These are phyloP conservation scores for Cryptococcus deneoformans DNA, from an alignment of 1,284 basidiomycete species.

Conservation along the genomic window DNA sequence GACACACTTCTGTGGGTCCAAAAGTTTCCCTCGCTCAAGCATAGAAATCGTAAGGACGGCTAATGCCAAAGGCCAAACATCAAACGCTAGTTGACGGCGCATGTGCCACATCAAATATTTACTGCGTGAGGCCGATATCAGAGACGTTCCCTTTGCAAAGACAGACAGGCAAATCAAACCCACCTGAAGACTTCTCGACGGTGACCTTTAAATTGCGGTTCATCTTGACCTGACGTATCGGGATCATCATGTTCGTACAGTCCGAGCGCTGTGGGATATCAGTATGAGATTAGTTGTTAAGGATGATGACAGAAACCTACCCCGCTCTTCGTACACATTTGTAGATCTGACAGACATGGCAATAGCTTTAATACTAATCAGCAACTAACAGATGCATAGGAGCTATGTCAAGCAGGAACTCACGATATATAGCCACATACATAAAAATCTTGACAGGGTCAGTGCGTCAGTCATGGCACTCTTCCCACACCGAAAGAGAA, in stretches of 20 bases:
- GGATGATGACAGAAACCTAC: constrained; percentile 6
- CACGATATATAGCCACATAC: constrained; percentile 41
- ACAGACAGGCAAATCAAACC: background rate
- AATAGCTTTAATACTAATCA: constrained; percentile 17
- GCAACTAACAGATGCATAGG: background rate
- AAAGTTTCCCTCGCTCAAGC: constrained; percentile 31
- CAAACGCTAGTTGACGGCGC: constrained; percentile 38
- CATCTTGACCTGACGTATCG: constrained; percentile 14
- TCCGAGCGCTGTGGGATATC: constrained; percentile 18
- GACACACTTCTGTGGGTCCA: constrained; percentile 20
- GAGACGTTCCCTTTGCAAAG: background rate
- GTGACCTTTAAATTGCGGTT: constrained; percentile 22
- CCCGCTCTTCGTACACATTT: constrained; percentile 42
- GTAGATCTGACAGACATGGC: constrained; percentile 40
- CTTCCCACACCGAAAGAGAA: background rate
- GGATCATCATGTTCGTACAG: constrained; percentile 22
- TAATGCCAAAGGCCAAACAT: constrained; percentile 36
- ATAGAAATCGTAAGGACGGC: constrained; percentile 33
- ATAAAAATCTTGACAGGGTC: constrained; percentile 25
- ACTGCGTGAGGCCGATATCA: background rate
- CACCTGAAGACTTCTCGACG: constrained; percentile 20
- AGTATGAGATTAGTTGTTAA: too few relatives aligned
- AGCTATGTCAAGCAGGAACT: constrained; percentile 6
- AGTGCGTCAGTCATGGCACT: background rate
- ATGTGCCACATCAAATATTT: constrained; percentile 41